phyloP scores from a whole-genome alignment of 2,329 filamentous ascomycete species.

The Aspergillus sp. region DNA sequence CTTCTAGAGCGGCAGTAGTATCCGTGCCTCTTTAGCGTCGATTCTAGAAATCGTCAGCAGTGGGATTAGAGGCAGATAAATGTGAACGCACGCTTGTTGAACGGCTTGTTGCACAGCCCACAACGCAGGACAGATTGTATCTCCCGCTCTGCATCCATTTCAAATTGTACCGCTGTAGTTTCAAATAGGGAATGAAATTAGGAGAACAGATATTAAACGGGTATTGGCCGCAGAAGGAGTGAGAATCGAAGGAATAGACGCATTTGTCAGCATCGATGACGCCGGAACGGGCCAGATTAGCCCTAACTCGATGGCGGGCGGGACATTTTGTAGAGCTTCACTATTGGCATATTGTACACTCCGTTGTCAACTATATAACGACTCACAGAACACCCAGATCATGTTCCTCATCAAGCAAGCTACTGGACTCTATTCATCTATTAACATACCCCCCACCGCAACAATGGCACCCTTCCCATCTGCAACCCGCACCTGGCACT shows the following conservation, averaged over 20 bases:
- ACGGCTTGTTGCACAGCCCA: slow-evolving; percentile 3
- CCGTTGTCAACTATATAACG: not conserved
- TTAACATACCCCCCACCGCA: not conserved
- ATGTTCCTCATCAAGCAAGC: not conserved
- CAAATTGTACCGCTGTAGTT: not conserved
- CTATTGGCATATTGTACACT: not conserved
- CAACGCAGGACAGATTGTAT: not conserved
- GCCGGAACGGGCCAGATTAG: not conserved
- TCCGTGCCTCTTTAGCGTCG: slow-evolving; percentile 46
- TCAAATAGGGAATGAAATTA: not conserved
- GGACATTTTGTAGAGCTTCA: slow-evolving; percentile 4
- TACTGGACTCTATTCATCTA: not conserved
- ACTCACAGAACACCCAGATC: not conserved
- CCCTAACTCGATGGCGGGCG: not conserved
- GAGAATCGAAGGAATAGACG: not conserved
- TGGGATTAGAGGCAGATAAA: not conserved
- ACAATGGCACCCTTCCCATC: not conserved
- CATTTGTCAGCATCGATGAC: slow-evolving; percentile 1
- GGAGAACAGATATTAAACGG: no score
- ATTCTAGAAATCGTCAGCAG: slow-evolving; percentile 24
- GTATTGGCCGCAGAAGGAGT: not conserved
- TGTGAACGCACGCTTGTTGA: not conserved
- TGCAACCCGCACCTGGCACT: slow-evolving; percentile 3
- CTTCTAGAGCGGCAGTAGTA: slow-evolving; percentile 47
- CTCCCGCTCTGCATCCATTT: not conserved